Evolutionary conservation across 441 rosid genomes (phyloP).

Genomic region (Melastoma candidum): DNA sequence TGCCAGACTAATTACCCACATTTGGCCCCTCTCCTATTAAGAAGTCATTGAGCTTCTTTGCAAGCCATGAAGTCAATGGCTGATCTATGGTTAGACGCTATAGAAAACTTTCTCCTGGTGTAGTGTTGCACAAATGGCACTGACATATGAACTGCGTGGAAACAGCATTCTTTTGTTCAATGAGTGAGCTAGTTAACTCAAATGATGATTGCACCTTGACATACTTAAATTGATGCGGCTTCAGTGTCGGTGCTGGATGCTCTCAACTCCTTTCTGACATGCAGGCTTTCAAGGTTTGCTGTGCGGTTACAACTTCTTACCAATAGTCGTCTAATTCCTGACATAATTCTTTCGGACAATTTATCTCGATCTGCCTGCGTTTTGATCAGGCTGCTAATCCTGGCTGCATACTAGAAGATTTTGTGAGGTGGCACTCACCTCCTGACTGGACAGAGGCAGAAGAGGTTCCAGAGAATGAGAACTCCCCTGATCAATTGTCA

Average conservation of each 20-base stretch:
- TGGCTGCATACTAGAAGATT: constrained; percentile 95
- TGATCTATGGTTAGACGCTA: too few species aligned
- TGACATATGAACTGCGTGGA: too few species aligned
- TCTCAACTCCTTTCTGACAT: constrained; percentile 98
- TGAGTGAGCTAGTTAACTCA: background rate
- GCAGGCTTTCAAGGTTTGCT: constrained; percentile 94
- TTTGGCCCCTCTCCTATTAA: too few species aligned
- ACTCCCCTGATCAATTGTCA: constrained; percentile 26
- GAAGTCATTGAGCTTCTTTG: too few species aligned
- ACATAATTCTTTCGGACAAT: background rate
- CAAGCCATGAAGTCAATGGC: too few species aligned
- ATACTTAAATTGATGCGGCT: constrained; percentile 12
- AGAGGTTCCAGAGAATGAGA: constrained; percentile 31
- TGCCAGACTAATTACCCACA: too few species aligned
- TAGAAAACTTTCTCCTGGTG: too few species aligned
- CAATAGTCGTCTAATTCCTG: constrained; percentile 4
- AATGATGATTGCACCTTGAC: constrained; percentile 8
- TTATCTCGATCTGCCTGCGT: constrained; percentile 1
- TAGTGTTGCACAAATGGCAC: too few species aligned
- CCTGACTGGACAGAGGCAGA: constrained; percentile 91
- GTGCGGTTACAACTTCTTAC: background rate
- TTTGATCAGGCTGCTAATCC: constrained; percentile 85
- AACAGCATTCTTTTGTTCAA: too few species aligned
- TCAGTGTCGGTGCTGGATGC: constrained; percentile 99
- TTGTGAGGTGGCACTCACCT: constrained; percentile 99